Percentiles rank a stretch among this genome's conserved stretches.
phyloP scores from a whole-genome alignment of 768 basidiomycete species.

The Lactarius akahatsu region DNA sequence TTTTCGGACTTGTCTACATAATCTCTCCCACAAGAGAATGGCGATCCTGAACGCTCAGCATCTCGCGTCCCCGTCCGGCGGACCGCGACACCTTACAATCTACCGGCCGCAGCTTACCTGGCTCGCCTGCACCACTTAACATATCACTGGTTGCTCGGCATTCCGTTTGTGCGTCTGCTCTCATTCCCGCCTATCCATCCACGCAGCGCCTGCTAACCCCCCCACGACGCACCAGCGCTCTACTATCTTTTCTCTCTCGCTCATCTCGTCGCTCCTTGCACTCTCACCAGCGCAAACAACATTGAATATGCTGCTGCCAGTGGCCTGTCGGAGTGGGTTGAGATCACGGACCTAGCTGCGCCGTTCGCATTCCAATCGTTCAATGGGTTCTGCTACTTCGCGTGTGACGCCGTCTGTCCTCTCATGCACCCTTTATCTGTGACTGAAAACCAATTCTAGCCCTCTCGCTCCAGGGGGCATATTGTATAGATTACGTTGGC shows the following conservation, averaged over 20 bases:
- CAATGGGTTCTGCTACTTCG: conserved; percentile 87
- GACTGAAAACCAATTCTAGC: not conserved
- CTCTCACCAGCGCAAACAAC: conserved; percentile 76
- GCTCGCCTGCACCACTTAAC: too few relatives aligned
- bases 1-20: too few relatives aligned
- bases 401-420: conserved; percentile 78
- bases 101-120: too few relatives aligned
- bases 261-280: conserved; percentile 76
- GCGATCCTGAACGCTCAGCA: too few relatives aligned
- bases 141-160: too few relatives aligned
- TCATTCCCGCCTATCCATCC: not conserved
- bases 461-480: too few relatives aligned
- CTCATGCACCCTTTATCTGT: not conserved
- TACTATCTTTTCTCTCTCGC: conserved; percentile 83
- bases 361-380: conserved; percentile 95
- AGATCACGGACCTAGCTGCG: conserved; percentile 68
- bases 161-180: conserved; percentile 44
- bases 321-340: conserved; percentile 71
- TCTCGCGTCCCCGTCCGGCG: too few relatives aligned
- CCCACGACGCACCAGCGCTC: conserved; percentile 53
- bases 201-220: not conserved
- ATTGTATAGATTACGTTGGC: too few relatives aligned
- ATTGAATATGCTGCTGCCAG: conserved; percentile 57
- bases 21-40: too few relatives aligned
- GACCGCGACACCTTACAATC: too few relatives aligned